Evolutionary conservation across 768 basidiomycete species (phyloP), one percentile per base, ranked within the genome.

Genomic region (Rhodotorula diobovata): DNA sequence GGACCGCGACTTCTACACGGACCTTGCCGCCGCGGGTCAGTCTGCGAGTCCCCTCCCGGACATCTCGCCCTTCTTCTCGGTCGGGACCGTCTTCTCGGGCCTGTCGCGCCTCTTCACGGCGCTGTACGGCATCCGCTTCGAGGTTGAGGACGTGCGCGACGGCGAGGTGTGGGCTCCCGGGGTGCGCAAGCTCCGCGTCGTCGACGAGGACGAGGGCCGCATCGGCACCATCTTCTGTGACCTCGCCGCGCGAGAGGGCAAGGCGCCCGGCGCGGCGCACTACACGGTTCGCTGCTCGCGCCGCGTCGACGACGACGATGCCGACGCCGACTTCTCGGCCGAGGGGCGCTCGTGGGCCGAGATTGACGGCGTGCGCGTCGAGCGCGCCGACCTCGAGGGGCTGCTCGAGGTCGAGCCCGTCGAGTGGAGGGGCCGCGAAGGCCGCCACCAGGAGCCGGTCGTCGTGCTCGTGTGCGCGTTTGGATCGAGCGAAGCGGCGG

Each of bases 191-290:
- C 83, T 99, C 37, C 90, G 94, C 78, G 95, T 99, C 5, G 84
- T 97, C 28, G 93, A 97, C 79, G 91, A 97, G 77, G 84, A 87
- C 23, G 86, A 85, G 73, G 94, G 93, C 0, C 80, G 90, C 35
- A 87, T 99, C 63, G 96, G 96, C 2, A 91, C 91, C 86, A 90
- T 99, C 79, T 99, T 94, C 78, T 89, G 91, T 18, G 96, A 99
- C 80, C 83, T 98, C 30, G 96, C 93, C 79, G 85, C 87, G 2
- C 83, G 96, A 54, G 82, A 84, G 41, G 91, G 91, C 20, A 99
- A 99, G 81, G 86, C 90, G 10, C 86, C 87, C 58, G 92, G 93
- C 8, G 93, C 96, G 1, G 96, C 96, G 2, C 96, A 99, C 80
- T 99, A 97, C 80, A 98, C 96, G 12, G 93, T 99, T 35, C 86